Percentiles rank a stretch among this genome's conserved stretches.
phyloP scores from a whole-genome alignment of 148 eudicot species.

The Pharnaceum exiguum region DNA sequence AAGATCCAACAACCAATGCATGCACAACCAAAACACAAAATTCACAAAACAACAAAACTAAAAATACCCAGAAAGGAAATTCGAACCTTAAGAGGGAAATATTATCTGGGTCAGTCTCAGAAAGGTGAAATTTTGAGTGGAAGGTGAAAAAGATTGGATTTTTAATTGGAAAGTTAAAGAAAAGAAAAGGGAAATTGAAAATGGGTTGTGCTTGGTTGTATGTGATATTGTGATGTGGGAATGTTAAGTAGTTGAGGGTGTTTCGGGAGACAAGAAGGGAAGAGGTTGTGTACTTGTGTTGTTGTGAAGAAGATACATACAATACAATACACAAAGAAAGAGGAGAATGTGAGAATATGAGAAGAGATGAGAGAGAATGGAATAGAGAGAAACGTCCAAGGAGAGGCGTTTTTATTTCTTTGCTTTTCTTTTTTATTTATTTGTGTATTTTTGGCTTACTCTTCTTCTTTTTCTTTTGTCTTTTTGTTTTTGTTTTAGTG shows the following conservation, averaged over 20 bases:
- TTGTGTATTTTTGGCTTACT: conserved; percentile 17
- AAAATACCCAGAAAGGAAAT: neutral
- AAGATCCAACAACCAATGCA: neutral
- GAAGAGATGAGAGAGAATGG: conserved; percentile 4
- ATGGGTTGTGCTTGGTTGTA: neutral
- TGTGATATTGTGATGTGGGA: too few species aligned
- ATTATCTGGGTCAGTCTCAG: neutral
- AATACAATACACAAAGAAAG: neutral
- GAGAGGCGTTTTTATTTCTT: neutral
- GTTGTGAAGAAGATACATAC: neutral
- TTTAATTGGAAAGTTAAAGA: neutral
- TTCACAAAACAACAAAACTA: conserved; percentile 23
- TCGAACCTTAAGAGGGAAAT: conserved; percentile 29
- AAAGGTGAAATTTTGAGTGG: too few species aligned
- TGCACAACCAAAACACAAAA: conserved; percentile 22
- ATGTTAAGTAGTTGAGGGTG: conserved; percentile 2
- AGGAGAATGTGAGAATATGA: neutral
- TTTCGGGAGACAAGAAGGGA: neutral
- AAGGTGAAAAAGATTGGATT: conserved; percentile 1
- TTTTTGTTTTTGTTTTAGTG: too few species aligned
- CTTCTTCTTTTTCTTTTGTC: neutral
- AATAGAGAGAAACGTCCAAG: conserved; percentile 13
- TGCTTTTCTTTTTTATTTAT: neutral
- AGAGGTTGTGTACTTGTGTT: too few species aligned
- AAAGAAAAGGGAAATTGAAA: neutral